Evolutionary conservation across 2,329 filamentous ascomycete species (phyloP).

Genomic region (Neopestalotiopsis sp.): DNA sequence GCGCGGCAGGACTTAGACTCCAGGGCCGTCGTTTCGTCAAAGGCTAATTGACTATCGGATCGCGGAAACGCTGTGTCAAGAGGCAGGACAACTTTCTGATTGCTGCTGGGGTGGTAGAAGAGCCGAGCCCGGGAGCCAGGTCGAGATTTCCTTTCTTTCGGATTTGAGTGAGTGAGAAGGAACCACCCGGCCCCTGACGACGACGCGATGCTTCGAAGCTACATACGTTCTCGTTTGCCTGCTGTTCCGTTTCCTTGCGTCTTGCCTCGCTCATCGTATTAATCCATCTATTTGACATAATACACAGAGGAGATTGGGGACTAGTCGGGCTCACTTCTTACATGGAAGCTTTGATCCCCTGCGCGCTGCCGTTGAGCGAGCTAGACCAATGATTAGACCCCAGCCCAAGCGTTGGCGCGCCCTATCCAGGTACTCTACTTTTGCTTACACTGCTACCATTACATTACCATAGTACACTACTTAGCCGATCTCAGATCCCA

Average conservation of each 20-base stretch:
- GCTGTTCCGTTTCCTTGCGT: neutral
- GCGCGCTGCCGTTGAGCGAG: neutral
- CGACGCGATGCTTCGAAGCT: no score
- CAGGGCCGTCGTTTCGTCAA: neutral
- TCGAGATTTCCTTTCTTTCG: neutral
- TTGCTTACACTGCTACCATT: no score
- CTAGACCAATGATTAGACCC: neutral
- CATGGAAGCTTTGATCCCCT: neutral
- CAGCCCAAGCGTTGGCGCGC: slow-evolving; percentile 2
- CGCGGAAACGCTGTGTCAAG: slow-evolving; percentile 1
- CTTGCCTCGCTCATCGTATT: neutral
- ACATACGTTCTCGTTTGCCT: neutral
- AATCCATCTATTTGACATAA: neutral
- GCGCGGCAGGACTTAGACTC: slow-evolving; percentile 7
- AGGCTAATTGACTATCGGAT: neutral
- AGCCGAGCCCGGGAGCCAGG: neutral
- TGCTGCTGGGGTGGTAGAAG: neutral
- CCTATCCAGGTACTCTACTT: neutral
- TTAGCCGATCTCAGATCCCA: slow-evolving; percentile 9
- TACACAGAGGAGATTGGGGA: neutral
- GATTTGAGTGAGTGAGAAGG: neutral
- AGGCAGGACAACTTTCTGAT: neutral
- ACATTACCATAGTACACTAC: neutral
- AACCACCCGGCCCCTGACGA: neutral
- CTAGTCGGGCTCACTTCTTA: neutral